A percentile compares a stretch with the other conserved stretches of the same genome.
These are phyloP conservation scores for Didymella pinodella DNA, from an alignment of 2,329 filamentous ascomycete species.

Conservation along the genomic window DNA sequence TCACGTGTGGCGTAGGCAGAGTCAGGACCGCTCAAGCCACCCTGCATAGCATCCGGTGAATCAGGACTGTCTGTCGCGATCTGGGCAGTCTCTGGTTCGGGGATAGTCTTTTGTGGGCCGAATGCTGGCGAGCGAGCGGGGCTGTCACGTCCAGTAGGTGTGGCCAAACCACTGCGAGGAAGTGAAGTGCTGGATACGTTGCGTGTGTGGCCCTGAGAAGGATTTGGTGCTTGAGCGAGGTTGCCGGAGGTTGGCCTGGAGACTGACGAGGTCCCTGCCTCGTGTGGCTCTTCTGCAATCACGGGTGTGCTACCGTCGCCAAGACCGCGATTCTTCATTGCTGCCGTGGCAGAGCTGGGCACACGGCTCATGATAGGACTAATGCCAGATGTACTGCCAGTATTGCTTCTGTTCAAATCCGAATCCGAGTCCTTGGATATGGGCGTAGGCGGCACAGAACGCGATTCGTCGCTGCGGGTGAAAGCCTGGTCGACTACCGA, in stretches of 20 bases:
- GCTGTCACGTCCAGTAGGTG: slow-evolving; percentile 66
- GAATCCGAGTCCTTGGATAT: slow-evolving; percentile 54
- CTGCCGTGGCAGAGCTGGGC: slow-evolving; percentile 55
- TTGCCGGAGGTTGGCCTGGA: slow-evolving; percentile 46
- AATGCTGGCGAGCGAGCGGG: slow-evolving; percentile 67
- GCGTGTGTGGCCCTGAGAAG: slow-evolving; percentile 51
- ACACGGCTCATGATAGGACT: slow-evolving; percentile 71
- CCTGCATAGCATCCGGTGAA: slow-evolving; percentile 37
- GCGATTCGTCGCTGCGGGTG: slow-evolving; percentile 64
- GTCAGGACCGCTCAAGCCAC: slow-evolving; percentile 35
- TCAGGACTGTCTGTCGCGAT: slow-evolving; percentile 53
- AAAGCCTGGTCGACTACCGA: slow-evolving; percentile 71
- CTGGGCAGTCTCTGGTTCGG: slow-evolving; percentile 59
- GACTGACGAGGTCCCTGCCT: slow-evolving; percentile 44
- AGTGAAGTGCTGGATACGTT: slow-evolving; percentile 51
- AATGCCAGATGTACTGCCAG: slow-evolving; percentile 68
- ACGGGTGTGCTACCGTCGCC: slow-evolving; percentile 58
- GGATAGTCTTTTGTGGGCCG: slow-evolving; percentile 54
- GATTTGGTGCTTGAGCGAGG: slow-evolving; percentile 33
- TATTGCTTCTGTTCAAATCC: slow-evolving; percentile 66
- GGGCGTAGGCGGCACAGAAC: slow-evolving; percentile 61
- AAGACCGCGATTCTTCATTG: slow-evolving; percentile 50
- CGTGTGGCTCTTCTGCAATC: slow-evolving; percentile 63
- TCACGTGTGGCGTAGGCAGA: slow-evolving; percentile 46
- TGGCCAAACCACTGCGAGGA: slow-evolving; percentile 62